A percentile compares a stretch with the other conserved stretches of the same genome.
Evolutionary conservation across 1,284 basidiomycete genomes (phyloP).

Genomic region (Takashimella tepidaria): DNA sequence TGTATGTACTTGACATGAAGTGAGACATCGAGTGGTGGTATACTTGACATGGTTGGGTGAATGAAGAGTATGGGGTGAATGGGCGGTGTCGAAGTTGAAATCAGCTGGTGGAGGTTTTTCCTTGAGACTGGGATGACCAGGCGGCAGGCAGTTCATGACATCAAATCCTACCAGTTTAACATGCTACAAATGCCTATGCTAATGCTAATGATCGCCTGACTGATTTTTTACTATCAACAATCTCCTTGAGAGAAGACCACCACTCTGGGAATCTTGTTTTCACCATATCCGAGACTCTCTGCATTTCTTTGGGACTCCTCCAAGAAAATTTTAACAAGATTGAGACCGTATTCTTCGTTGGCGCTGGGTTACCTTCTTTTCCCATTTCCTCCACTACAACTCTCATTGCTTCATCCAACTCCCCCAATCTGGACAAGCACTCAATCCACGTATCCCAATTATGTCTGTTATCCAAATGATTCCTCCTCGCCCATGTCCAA

Average conservation of each 20-base stretch:
- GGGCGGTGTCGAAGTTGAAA: background rate
- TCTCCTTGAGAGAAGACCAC: constrained; percentile 24
- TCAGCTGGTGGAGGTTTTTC: background rate
- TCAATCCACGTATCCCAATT: constrained; percentile 78
- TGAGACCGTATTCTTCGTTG: constrained; percentile 38
- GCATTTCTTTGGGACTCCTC: constrained; percentile 12
- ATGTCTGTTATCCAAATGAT: constrained; percentile 52
- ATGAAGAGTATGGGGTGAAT: background rate
- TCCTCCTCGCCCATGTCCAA: constrained; percentile 53
- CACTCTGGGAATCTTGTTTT: constrained; percentile 25
- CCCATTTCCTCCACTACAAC: constrained; percentile 63
- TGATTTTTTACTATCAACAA: constrained; percentile 4
- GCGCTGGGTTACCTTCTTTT: constrained; percentile 13
- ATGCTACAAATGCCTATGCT: background rate
- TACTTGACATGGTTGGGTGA: background rate
- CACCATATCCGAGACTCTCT: constrained; percentile 14
- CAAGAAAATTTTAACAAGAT: constrained; percentile 46
- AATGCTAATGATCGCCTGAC: background rate
- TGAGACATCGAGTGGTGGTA: constrained; percentile 41
- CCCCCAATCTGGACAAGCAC: constrained; percentile 68
- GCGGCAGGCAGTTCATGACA: too few species aligned
- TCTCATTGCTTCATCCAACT: constrained; percentile 63
- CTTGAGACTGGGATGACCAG: too few species aligned
- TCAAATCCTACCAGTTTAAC: background rate
- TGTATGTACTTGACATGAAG: constrained; percentile 70